Percentiles rank a stretch among this genome's conserved stretches.
Conservation (phyloP, 1,139 yeast species). For the Lodderomyces pseudojiufengensis region DNA sequence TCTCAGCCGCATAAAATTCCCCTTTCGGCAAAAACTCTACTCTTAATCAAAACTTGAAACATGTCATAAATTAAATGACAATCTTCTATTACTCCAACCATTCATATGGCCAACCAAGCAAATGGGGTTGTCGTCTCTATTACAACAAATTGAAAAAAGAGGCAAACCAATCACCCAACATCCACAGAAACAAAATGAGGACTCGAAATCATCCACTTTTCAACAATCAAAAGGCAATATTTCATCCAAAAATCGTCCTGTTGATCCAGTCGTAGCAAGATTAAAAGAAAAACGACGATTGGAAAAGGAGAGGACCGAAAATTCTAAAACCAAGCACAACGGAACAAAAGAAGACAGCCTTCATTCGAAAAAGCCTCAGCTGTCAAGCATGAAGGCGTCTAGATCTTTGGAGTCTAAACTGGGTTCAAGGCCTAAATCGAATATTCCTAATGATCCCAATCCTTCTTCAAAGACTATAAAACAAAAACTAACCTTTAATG, state of each 20-base stretch:
- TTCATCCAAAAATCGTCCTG: constrained; percentile 8
- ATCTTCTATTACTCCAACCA: too few relatives aligned
- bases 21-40: too few relatives aligned
- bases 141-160: constrained; percentile 30
- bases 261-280: constrained; percentile 56
- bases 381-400: not conserved
- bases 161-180: constrained; percentile 18
- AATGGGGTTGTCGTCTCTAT: constrained; percentile 20
- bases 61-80: too few relatives aligned
- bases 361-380: not conserved
- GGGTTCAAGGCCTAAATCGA: constrained; percentile 21
- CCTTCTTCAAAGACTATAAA: constrained; percentile 14
- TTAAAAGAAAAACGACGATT: constrained; percentile 61
- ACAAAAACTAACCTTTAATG: constrained; percentile 59
- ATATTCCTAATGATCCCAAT: constrained; percentile 25
- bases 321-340: constrained; percentile 1
- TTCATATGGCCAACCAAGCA: too few relatives aligned
- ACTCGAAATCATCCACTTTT: not conserved
- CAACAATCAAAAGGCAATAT: constrained; percentile 9
- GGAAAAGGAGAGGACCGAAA: constrained; percentile 48
- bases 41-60: too few relatives aligned
- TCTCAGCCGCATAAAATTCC: too few relatives aligned
- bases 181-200: not conserved
- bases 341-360: not conserved
- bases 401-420: not conserved